Evolutionary conservation across 2,329 filamentous ascomycete species (phyloP), one percentile per base, ranked within the genome.

Genomic region (Penicillium sp.): DNA sequence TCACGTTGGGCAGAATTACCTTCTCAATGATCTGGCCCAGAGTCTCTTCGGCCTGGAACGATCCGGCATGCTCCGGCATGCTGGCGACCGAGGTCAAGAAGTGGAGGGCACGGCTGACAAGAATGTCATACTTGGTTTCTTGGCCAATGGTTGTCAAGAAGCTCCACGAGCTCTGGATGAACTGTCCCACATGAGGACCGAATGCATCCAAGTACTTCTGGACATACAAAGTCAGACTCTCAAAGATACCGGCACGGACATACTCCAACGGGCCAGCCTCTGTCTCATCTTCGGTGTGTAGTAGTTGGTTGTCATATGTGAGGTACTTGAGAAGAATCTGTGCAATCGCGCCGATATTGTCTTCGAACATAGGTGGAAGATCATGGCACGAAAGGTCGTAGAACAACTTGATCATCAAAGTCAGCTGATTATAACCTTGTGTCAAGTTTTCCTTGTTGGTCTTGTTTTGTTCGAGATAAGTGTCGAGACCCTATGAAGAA

Each of bases 351-450:
- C 83, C 79, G 22, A 99, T 84, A 73, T 96, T 91, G 66, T 96
- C 90, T 81, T 99, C 95, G 75, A 99, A 96, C 68, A 95, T 89
- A 2, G 94, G 93, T 16, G 95, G 93, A 69, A 99, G 85, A 76
- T 99, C 95, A 75, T 99, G 96, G 74, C 89, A 97, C n/a, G 93
- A 97, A 55, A 99, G 87, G 77, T 99, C 96, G 80, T 95, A 95
- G 74, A 98, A 88, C 52, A 99, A 88, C 81, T 96, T 96, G 69
- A 97, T 84, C 68, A 96, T 87, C 55, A 98, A 83, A 75, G 94
- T 93, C 65, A 99, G 84, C 3, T 93, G 92, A 65, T 91, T 88
- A 70, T 97, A 93, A 75, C 92, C 91, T 68, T 87, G 86, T 72
- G 89, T 87, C 48, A 99, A 83, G 16, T 83, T 86, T 5, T 85